Evolutionary conservation across 1,284 basidiomycete species (phyloP), one percentile per base, ranked within the genome.

Genomic region (Tilletiopsis washingtonensis): DNA sequence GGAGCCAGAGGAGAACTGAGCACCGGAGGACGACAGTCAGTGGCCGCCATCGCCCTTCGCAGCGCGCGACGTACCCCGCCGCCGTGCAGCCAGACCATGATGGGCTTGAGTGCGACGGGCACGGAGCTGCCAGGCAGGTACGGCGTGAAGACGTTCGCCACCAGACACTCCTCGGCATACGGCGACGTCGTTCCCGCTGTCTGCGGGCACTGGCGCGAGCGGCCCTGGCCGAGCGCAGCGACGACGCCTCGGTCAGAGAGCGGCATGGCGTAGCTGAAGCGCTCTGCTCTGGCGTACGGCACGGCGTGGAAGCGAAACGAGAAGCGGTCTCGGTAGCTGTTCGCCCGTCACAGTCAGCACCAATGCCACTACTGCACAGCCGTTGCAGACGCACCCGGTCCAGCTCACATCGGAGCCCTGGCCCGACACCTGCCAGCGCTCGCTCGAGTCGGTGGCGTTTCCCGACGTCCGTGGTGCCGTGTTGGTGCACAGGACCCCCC

Each of bases 91-190:
- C 61, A 80, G 76, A 78, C 76, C 14, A 81, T 74, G 3, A 84
- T 80, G 0, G 82, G 82, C 20, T 82, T 76, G 23, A 77, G 72
- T 9, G 40, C 49, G 6, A 45, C 11, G n/a, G 54, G 47, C 11
- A 61, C 47, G 9, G 61, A 45, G 14, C 51, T 38, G n/a, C 65
- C 71, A 1, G 74, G 76, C 37, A 75, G 62, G 61, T 64, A 65
- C 3, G 81, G 79, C 26, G 75, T 78, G 46, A 80, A 74, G 4
- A 84, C 77, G 61, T 83, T 83, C 57, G 83, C 61, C 1, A 76
- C 78, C 34, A 84, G 70, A 62, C 82, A 81, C 79, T 67, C 69
- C 41, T 77, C 71, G 7, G 37, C n/a, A 12, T 40, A 49, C 1
- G 26, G 6, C 3, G 14, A 21, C 29, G 11, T 20, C 17, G 23